phyloP scores from a whole-genome alignment of 2,329 filamentous ascomycete species.

The Trichoderma gracile region DNA sequence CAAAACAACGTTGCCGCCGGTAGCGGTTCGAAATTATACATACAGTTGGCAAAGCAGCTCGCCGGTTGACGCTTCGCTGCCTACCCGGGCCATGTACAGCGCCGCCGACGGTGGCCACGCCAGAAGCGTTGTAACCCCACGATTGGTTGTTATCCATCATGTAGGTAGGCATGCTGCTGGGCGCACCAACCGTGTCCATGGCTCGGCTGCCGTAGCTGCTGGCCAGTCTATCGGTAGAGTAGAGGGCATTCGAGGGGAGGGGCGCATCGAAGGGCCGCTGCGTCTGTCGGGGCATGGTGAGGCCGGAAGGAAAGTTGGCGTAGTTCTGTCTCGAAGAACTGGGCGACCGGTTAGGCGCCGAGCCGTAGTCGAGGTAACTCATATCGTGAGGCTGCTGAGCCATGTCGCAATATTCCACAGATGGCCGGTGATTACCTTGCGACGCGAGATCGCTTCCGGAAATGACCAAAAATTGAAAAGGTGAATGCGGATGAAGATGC shows the following conservation, averaged over 20 bases:
- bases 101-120: conserved; percentile 63
- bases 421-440: conserved; percentile 32
- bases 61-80: conserved; percentile 55
- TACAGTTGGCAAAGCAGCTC: conserved; percentile 72
- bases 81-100: conserved; percentile 65
- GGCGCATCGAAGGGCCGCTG: conserved; percentile 79
- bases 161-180: conserved; percentile 48
- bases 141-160: conserved; percentile 71
- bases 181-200: conserved; percentile 49
- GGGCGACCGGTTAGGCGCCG: conserved; percentile 62
- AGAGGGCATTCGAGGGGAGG: conserved; percentile 64
- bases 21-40: conserved; percentile 41
- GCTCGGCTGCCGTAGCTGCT: conserved; percentile 60
- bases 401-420: conserved; percentile 35
- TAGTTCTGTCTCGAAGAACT: conserved; percentile 66
- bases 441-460: conserved; percentile 30
- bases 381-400: conserved; percentile 61
- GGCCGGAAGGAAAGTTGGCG: conserved; percentile 50
- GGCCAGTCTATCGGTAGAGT: conserved; percentile 67
- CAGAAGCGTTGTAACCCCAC: conserved; percentile 73
- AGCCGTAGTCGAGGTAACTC: conserved; percentile 68
- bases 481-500: neutral
- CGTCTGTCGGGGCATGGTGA: conserved; percentile 50
- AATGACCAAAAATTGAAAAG: neutral
- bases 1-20: neutral